Percentiles rank a stretch among this genome's conserved stretches.
Conservation (phyloP, 2,329 filamentous ascomycete genomes). For the Fusarium sublunatum region DNA sequence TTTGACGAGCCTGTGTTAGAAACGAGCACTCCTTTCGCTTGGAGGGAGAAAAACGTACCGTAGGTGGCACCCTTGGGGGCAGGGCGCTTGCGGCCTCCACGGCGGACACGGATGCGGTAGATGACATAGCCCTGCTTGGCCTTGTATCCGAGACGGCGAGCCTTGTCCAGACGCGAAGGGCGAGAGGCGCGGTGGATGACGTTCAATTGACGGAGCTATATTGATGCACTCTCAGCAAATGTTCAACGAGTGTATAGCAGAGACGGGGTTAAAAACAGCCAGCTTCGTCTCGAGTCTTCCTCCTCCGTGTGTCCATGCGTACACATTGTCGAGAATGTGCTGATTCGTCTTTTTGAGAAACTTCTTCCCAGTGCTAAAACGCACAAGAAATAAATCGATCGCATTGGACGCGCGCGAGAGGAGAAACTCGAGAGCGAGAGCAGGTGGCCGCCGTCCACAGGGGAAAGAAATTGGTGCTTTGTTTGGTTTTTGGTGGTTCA, state of each 20-base stretch:
- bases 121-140: slow-evolving; percentile 99
- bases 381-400: slow-evolving; percentile 19
- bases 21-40: neutral
- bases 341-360: slow-evolving; percentile 20
- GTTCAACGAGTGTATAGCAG: slow-evolving; percentile 99
- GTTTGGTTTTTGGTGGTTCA: slow-evolving; percentile 52
- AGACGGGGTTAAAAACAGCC: slow-evolving; percentile 43
- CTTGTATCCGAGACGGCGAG: slow-evolving; percentile 99
- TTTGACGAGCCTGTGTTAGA: slow-evolving; percentile 43
- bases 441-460: slow-evolving; percentile 51
- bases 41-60: slow-evolving; percentile 70
- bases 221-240: slow-evolving; percentile 99
- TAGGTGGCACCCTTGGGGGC: slow-evolving; percentile 98
- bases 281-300: slow-evolving; percentile 19
- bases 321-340: slow-evolving; percentile 1
- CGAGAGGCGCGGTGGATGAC: slow-evolving; percentile 99
- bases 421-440: slow-evolving; percentile 34
- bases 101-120: slow-evolving; percentile 98
- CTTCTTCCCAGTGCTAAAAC: slow-evolving; percentile 31
- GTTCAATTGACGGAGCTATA: slow-evolving; percentile 99
- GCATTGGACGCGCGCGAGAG: slow-evolving; percentile 19
- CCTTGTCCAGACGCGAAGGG: slow-evolving; percentile 99
- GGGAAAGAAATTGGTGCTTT: slow-evolving; percentile 49
- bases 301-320: slow-evolving; percentile 9
- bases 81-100: slow-evolving; percentile 98